Base-by-base conservation (phyloP, 2,329 filamentous ascomycete species). In the Trichoderma sp. region DNA sequence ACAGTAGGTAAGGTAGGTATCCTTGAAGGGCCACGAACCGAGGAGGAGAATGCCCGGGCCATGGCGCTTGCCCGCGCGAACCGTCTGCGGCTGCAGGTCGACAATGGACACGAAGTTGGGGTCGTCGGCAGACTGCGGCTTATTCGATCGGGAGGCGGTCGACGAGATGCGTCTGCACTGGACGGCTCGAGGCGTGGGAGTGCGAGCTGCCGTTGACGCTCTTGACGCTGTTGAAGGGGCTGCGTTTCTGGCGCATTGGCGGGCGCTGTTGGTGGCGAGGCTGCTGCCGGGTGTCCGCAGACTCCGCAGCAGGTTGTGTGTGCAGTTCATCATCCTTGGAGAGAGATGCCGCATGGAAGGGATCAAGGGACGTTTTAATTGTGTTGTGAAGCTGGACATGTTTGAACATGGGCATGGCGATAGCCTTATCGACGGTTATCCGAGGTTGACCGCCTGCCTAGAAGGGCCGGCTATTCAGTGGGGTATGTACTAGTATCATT, bases 81-180 rank as follows among this genome's bases (percentile, higher is more conserved):
- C 89, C 41, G 97, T 85, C 70, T 86, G 85, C 0, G 93, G 87
- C 1, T 94, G 93, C 67, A 91, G 89, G 79, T 99, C 94, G 69
- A 97, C 85, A 69, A 97, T 88, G 7, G 93, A 97, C 66, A 87
- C 84, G 80, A 96, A 97, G 74, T 84, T 84, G 1, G 91, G 90
- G 74, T 93, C 86, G 72, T 96, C 92, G 71, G 84, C 89, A 39
- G 86, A 84, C 69, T 85, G 83, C 6, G 66, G 68, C 51, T 71
- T 72, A 52, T 67, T 66, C n/a, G 68, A 65, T 48, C 68, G 67
- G 10, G 67, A 57, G 7, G 68, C 34, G 6, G 69, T 64, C 15
- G 70, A 68, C n/a, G 65, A 67, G 24, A 70, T 66, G 10, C 59
- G 68, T 39, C 67, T 62, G 34, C 59, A 9, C 15, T 50, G 44